Base-by-base conservation (phyloP, 768 basidiomycete genomes). In the Podaxis sp. region DNA sequence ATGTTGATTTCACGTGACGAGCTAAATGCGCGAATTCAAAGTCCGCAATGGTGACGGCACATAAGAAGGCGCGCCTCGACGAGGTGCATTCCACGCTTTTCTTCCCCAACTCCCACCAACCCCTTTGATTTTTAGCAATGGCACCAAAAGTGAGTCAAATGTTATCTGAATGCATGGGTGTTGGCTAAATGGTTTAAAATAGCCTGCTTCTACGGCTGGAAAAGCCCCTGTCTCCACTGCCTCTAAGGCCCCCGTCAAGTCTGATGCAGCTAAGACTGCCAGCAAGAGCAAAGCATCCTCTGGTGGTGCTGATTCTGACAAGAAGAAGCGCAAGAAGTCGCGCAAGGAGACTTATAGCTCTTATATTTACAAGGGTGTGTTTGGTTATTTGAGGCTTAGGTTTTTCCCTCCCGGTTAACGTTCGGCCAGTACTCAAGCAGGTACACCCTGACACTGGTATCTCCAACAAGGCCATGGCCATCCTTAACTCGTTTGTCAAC, bases 371-470 rank as follows among this genome's bases (percentile, higher is more conserved):
- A 93, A 91, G 77, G 91, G 91, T 89, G 59, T n/a, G 71, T 67
- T 41, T 6, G 36, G n/a, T 48, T 1, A 54, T 53, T 40, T 26
- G 6, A 20, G 12, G 10, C 41, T 26, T 56, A 8, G 12, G 24
- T n/a, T 12, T 22, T 30, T 63, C 58, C 12, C 38, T 37, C 24
- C 30, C 20, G 58, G 58, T 49, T n/a, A 57, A 26, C 36, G 22
- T 17, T 55, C 20, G 20, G 36, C 66, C 49, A 94, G 95, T 96
- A 70, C 86, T 96, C 65, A 95, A 93, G 79, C 95, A 98, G 81
- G 96, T 98, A 64, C 96, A 98, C 82, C 95, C 96, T 56, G 96
- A 98, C 73, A 99, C 94, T 56, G 96, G 96, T 89, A 98, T 98
- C 80, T 96, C 95, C 60, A 98, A 97, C 88, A 96, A 96, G 84